Conservation (phyloP, 345 rosid genomes). For the Adansonia digitata region DNA sequence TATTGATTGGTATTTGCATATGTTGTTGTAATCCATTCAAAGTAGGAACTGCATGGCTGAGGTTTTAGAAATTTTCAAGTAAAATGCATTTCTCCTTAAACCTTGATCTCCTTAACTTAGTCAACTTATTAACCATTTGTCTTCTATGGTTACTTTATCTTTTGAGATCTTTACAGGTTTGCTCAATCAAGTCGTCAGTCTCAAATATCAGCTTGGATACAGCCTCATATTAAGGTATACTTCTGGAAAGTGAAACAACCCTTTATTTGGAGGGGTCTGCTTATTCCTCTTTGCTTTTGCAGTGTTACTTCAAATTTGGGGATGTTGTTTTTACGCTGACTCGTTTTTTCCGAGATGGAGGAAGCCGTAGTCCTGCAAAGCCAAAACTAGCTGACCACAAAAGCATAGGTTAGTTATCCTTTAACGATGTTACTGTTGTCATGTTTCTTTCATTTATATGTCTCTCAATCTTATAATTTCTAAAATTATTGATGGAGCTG, state of each 20-base stretch:
- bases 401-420: constrained; percentile 44
- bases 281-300: constrained; percentile 33
- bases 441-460: background rate
- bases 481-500: background rate
- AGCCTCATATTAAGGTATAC: constrained; percentile 73
- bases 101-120: background rate
- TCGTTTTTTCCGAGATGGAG: constrained; percentile 75
- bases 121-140: constrained; percentile 12
- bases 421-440: constrained; percentile 5
- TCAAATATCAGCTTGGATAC: constrained; percentile 88
- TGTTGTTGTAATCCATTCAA: background rate
- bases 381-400: constrained; percentile 30
- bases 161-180: constrained; percentile 53
- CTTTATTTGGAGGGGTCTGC: constrained; percentile 15
- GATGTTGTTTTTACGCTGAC: constrained; percentile 75
- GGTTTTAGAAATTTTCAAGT: constrained; percentile 6
- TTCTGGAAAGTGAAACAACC: constrained; percentile 11
- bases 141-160: constrained; percentile 12
- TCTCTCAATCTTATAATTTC: background rate
- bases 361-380: constrained; percentile 27
- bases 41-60: background rate
- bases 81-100: background rate
- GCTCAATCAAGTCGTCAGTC: constrained; percentile 62
- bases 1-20: background rate
- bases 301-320: constrained; percentile 80